Percentiles rank a stretch among this genome's conserved stretches.
Evolutionary conservation across 805 yeast species (phyloP).

Genomic region (Cyberlindnera xylosilytica): DNA sequence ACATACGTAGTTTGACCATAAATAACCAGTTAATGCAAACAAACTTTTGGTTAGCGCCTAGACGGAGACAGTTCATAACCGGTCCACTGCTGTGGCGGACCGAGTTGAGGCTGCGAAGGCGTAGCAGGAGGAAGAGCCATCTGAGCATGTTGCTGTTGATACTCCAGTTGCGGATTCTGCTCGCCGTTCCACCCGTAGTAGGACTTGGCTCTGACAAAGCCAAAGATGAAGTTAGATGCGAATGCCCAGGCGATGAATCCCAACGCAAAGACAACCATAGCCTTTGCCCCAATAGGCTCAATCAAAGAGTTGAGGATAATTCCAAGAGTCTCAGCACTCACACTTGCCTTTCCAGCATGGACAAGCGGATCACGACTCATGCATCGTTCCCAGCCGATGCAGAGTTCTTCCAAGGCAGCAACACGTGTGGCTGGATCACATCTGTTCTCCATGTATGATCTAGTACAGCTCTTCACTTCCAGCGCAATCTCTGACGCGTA

Average conservation of each 20-base stretch:
- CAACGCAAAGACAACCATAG: constrained; percentile 42
- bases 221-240: constrained; percentile 61
- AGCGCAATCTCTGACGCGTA: constrained; percentile 42
- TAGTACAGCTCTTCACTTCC: constrained; percentile 53
- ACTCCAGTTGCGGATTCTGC: constrained; percentile 4
- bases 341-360: constrained; percentile 47
- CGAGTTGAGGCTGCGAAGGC: constrained; percentile 6
- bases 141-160: constrained; percentile 9
- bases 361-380: constrained; percentile 51
- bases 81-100: constrained; percentile 7
- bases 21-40: too few relatives aligned
- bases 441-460: constrained; percentile 49
- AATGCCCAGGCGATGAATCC: constrained; percentile 45
- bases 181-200: constrained; percentile 34
- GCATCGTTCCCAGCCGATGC: constrained; percentile 63
- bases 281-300: constrained; percentile 65
- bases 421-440: constrained; percentile 55
- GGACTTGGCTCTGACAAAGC: constrained; percentile 55
- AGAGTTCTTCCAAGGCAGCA: constrained; percentile 56
- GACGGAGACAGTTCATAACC: constrained; percentile 4
- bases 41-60: background rate
- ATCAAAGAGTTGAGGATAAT: constrained; percentile 57
- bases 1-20: background rate
- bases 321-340: constrained; percentile 64
- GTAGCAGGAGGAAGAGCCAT: constrained; percentile 6